These are phyloP conservation scores for Ehretia macrophylla DNA, from an alignment of 257 asterid species.

Conservation along the genomic window DNA sequence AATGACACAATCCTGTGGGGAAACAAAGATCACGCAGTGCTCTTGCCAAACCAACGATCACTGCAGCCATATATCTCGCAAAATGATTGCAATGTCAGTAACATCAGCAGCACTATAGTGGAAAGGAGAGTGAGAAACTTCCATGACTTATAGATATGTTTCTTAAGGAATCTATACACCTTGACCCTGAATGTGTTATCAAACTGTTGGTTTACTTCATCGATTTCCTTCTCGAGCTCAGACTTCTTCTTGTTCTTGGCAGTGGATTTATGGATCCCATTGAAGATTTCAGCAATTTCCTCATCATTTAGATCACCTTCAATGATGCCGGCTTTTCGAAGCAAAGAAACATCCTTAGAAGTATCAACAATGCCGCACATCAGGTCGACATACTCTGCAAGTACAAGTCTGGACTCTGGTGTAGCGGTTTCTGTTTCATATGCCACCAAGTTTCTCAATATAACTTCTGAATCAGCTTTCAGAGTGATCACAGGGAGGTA, in stretches of 20 bases:
- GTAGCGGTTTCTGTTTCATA: slow-evolving; percentile 15
- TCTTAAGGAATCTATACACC: not conserved
- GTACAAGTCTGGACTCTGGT: not conserved
- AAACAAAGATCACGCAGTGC: too few relatives aligned
- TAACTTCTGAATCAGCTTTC: slow-evolving; percentile 10
- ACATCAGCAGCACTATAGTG: not conserved
- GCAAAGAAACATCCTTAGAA: slow-evolving; percentile 14
- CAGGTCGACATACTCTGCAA: slow-evolving; percentile 16
- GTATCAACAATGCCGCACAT: slow-evolving; percentile 25
- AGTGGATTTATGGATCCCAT: slow-evolving; percentile 10
- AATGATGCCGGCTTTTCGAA: not conserved
- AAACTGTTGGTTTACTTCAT: slow-evolving; percentile 10
- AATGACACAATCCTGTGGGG: too few relatives aligned
- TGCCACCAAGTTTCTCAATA: slow-evolving; percentile 25
- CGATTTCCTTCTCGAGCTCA: not conserved
- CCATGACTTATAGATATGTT: not conserved
- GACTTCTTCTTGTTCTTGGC: slow-evolving; percentile 7
- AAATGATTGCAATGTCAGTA: not conserved
- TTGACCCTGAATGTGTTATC: not conserved
- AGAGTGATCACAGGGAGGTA: slow-evolving; percentile 15
- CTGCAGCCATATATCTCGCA: not conserved
- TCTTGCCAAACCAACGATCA: too few relatives aligned
- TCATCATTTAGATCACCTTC: not conserved
- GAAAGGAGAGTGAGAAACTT: not conserved
- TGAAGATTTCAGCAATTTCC: slow-evolving; percentile 13